Conservation (phyloP, 2,329 filamentous ascomycete species). For the Seiridium unicorne region DNA sequence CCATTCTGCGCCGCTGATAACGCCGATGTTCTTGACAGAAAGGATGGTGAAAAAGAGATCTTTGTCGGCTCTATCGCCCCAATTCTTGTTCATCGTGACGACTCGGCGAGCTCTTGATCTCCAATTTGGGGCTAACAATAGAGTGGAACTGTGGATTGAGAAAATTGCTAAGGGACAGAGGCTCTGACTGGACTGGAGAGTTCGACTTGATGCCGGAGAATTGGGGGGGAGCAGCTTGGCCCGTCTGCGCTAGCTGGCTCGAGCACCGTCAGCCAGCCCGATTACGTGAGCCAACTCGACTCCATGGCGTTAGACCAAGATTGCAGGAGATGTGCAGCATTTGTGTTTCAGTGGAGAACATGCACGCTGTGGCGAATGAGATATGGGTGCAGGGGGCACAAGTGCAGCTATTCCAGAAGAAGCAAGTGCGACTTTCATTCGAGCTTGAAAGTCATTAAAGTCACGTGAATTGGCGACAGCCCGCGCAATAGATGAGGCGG, state of each 20-base stretch:
- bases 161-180: slow-evolving; percentile 2
- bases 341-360: background rate
- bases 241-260: background rate
- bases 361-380: background rate
- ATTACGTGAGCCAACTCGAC: too few species aligned
- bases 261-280: too few species aligned
- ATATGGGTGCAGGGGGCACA: background rate
- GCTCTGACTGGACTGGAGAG: slow-evolving; percentile 4
- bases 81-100: slow-evolving; percentile 55
- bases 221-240: background rate
- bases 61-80: slow-evolving; percentile 61
- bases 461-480: slow-evolving; percentile 1
- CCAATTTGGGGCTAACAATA: background rate
- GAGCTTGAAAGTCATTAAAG: background rate
- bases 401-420: background rate
- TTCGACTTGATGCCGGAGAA: background rate
- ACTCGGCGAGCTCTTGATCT: background rate
- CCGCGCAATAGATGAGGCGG: background rate
- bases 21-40: slow-evolving; percentile 61
- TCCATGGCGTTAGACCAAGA: too few species aligned
- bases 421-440: background rate
- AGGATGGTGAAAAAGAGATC: slow-evolving; percentile 64
- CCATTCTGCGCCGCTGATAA: slow-evolving; percentile 63
- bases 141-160: slow-evolving; percentile 1
- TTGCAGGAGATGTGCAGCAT: too few species aligned